These are phyloP conservation scores for Candida boidinii DNA, from an alignment of 805 yeast species.

Conservation along the genomic window DNA sequence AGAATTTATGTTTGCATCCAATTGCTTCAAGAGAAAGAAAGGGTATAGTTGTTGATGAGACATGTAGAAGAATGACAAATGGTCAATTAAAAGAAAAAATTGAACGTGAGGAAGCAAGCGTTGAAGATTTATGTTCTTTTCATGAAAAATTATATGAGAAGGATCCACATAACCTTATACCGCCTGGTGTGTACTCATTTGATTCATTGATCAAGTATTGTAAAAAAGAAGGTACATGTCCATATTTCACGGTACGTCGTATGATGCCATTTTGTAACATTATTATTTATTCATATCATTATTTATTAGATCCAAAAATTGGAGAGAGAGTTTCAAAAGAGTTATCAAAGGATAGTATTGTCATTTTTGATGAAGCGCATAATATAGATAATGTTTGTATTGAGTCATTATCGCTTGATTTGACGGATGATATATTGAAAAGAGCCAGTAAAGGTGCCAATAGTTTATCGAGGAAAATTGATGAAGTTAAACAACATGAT, in stretches of 20 bases:
- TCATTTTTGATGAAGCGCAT: conserved; percentile 97
- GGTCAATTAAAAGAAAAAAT: conserved; percentile 71
- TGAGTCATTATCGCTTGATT: conserved; percentile 84
- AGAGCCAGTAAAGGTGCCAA: conserved; percentile 84
- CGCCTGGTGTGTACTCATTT: conserved; percentile 91
- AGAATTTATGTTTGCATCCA: conserved; percentile 89
- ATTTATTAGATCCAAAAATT: conserved; percentile 91
- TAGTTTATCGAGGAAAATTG: conserved; percentile 71
- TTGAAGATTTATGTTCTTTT: conserved; percentile 63
- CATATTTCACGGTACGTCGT: conserved; percentile 95
- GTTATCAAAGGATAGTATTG: conserved; percentile 83
- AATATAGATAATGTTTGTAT: conserved; percentile 98
- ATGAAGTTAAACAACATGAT: conserved; percentile 74
- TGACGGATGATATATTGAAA: conserved; percentile 83
- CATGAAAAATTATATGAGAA: conserved; percentile 84
- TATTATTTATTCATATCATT: conserved; percentile 93
- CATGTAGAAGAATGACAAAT: conserved; percentile 89
- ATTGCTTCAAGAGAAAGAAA: conserved; percentile 78
- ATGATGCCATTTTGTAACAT: conserved; percentile 94
- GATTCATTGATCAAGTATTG: conserved; percentile 76
- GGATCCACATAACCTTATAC: conserved; percentile 84
- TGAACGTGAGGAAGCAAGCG: conserved; percentile 50
- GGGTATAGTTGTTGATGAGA: conserved; percentile 91
- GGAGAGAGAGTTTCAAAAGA: conserved; percentile 93
- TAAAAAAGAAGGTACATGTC: conserved; percentile 75